Conservation (phyloP, 225 moss, liverwort and hornwort species). For the Pseudoscleropodium purum region DNA sequence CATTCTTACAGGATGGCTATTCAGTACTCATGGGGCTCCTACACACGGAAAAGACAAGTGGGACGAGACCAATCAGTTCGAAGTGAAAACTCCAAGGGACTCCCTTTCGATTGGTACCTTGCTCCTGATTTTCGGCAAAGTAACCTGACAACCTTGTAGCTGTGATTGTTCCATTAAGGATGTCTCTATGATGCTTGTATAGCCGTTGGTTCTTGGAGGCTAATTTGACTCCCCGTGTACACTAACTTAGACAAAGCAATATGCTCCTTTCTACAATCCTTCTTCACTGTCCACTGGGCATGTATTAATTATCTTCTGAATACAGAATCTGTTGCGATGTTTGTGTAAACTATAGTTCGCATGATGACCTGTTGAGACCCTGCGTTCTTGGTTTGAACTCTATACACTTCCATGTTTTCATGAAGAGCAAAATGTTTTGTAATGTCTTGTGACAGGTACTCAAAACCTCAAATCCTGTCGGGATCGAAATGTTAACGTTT, state of each 20-base stretch:
- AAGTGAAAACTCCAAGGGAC: conserved; percentile 21
- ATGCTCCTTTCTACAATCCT: neutral
- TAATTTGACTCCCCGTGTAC: neutral
- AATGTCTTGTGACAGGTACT: neutral
- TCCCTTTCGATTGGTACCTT: conserved; percentile 55
- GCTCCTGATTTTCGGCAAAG: conserved; percentile 33
- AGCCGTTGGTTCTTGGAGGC: neutral
- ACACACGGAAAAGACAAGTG: conserved; percentile 27
- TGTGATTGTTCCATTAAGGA: neutral
- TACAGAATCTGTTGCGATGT: neutral
- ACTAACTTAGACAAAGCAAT: neutral
- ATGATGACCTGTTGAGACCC: neutral
- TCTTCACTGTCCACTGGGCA: neutral
- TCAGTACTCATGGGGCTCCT: conserved; percentile 47
- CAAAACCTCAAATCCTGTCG: neutral
- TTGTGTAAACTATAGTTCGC: neutral
- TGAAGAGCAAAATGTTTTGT: neutral
- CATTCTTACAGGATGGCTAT: conserved; percentile 29
- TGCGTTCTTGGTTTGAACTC: neutral
- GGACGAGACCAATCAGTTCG: conserved; percentile 14
- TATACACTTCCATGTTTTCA: neutral
- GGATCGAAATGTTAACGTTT: neutral
- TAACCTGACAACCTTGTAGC: conserved; percentile 22
- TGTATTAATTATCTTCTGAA: neutral
- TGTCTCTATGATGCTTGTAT: neutral